Evolutionary conservation across 305 asterid genomes (phyloP).

Genomic region (Stenogyne calaminthoides): DNA sequence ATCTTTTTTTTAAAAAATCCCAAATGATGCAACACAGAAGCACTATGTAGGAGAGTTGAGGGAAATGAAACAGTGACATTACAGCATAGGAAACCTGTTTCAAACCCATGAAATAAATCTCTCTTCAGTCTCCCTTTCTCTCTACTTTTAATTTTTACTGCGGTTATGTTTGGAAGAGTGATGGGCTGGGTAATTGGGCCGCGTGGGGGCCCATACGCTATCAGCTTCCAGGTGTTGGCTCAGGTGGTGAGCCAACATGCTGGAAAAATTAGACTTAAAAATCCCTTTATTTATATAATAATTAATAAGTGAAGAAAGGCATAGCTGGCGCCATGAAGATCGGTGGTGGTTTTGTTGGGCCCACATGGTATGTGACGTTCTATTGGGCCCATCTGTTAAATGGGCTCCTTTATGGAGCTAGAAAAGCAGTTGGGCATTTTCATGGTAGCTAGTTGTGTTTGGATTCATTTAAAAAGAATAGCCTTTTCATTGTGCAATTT

Average conservation of each 20-base stretch:
- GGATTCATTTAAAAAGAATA: conserved; percentile 34
- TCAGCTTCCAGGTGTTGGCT: conserved; percentile 71
- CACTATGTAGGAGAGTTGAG: neutral
- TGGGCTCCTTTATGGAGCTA: no score
- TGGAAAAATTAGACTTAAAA: conserved; percentile 38
- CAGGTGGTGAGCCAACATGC: conserved; percentile 81
- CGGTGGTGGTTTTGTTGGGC: conserved; percentile 65
- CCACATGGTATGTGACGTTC: conserved; percentile 43
- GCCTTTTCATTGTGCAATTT: conserved; percentile 29
- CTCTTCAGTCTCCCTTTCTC: neutral
- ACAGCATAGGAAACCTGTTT: conserved; percentile 16
- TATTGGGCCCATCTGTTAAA: conserved; percentile 48
- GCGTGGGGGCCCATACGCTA: conserved; percentile 77
- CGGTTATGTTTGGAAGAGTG: conserved; percentile 21
- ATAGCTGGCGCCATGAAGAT: conserved; percentile 77
- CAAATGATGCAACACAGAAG: neutral
- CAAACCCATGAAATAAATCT: conserved; percentile 15
- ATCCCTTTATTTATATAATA: neutral
- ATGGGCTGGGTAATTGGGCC: conserved; percentile 54
- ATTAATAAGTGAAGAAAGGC: conserved; percentile 6
- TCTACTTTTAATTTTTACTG: neutral
- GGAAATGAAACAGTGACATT: conserved; percentile 31
- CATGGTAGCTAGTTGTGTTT: conserved; percentile 36
- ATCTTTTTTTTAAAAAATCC: neutral
- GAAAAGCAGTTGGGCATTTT: conserved; percentile 37